Conservation (phyloP, 108 stramenopile genomes). For the Hondaea fermentalgiana region DNA sequence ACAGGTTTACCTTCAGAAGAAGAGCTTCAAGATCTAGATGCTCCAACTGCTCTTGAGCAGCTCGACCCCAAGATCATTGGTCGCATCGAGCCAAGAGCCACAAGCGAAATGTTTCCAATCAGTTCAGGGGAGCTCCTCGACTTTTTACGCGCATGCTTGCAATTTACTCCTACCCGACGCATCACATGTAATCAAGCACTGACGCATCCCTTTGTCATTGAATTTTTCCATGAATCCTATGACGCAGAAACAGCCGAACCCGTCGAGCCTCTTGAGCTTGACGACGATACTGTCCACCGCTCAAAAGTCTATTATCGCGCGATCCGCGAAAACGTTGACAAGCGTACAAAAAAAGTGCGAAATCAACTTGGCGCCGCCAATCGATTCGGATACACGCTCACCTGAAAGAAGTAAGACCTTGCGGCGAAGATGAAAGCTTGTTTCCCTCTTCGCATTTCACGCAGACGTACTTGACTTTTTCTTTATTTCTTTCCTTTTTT, state of each 20-base stretch:
- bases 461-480: background rate
- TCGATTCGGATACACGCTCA: background rate
- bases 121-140: slow-evolving; percentile 31
- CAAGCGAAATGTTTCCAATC: background rate
- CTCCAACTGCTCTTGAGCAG: slow-evolving; percentile 1
- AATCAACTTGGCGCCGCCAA: background rate
- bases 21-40: slow-evolving; percentile 27
- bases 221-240: slow-evolving; percentile 23
- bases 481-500: background rate
- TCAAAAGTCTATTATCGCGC: background rate
- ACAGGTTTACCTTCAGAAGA: slow-evolving; percentile 36
- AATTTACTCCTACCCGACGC: slow-evolving; percentile 36
- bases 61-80: background rate
- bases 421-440: too few species aligned
- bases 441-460: background rate
- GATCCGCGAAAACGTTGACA: background rate
- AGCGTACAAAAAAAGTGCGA: background rate
- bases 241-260: background rate
- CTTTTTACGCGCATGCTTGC: slow-evolving; percentile 41
- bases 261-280: background rate
- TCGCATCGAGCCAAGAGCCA: background rate
- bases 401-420: background rate
- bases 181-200: slow-evolving; percentile 47
- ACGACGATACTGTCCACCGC: background rate
- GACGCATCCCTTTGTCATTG: slow-evolving; percentile 50